Evolutionary conservation across 106 monocot species (phyloP).

Genomic region (Apostasia shenzhenica): DNA sequence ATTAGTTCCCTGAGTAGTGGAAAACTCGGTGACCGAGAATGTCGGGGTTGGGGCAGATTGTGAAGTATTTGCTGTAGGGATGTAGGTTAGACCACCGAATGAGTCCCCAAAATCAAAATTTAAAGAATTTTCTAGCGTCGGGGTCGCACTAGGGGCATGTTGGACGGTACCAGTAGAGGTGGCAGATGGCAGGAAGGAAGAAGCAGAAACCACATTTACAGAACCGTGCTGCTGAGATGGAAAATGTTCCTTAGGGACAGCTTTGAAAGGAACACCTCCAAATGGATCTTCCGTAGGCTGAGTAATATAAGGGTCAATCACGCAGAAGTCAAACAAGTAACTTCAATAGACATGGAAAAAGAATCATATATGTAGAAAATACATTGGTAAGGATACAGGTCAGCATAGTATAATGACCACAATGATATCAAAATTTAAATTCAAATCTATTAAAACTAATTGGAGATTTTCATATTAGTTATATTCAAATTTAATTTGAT

Average conservation of each 20-base stretch:
- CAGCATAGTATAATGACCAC: too few relatives aligned
- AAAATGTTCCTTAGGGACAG: constrained; percentile 34
- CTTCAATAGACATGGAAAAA: not conserved
- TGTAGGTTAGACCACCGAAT: constrained; percentile 34
- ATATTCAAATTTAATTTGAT: too few relatives aligned
- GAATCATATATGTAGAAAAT: too few relatives aligned
- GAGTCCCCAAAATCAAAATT: constrained; percentile 61
- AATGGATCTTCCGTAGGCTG: constrained; percentile 75
- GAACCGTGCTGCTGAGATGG: constrained; percentile 20
- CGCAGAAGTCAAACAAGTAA: too few relatives aligned
- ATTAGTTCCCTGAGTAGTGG: constrained; percentile 9
- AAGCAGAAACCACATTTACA: not conserved
- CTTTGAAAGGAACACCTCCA: constrained; percentile 78
- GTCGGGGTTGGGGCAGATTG: constrained; percentile 13
- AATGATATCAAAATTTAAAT: too few relatives aligned
- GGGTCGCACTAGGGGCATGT: constrained; percentile 6
- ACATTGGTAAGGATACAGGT: too few relatives aligned
- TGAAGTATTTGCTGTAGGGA: constrained; percentile 18
- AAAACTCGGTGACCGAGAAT: constrained; percentile 5
- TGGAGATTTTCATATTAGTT: too few relatives aligned
- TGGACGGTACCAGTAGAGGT: constrained; percentile 10
- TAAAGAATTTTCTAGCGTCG: constrained; percentile 17
- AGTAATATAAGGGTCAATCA: not conserved
- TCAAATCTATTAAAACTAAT: too few relatives aligned
- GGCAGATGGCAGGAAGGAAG: constrained; percentile 25